Evolutionary conservation across 371 early-diverging fungal species (phyloP), one percentile per base, ranked within the genome.

Genomic region (Syncephalastrum contaminatum): DNA sequence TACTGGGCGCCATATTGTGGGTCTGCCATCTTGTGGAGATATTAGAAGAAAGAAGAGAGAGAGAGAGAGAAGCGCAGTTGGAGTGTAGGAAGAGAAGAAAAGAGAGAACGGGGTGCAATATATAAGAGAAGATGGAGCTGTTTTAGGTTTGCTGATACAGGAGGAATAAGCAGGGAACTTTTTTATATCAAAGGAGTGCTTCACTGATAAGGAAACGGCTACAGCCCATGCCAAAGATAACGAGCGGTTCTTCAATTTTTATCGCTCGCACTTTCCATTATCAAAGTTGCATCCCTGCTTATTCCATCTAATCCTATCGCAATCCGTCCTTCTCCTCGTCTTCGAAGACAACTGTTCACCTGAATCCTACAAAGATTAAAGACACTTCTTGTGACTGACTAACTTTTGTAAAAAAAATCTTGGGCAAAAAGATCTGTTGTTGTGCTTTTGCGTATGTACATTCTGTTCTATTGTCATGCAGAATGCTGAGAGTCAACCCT

Each of bases 141-240:
- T 69, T 62, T 19, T 62, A 47, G 21, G 46, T 39, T 22, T 54
- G 54, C 41, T 72, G 73, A 27, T 62, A 66, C 52, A 66, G 48
- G 48, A 68, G 58, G 21, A 72, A 42, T 27, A 15, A 69, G 69
- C 13, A 52, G 47, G 12, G 72, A 69, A n/a, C 3, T 62, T 59
- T 51, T 58, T 19, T 57, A 27, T 21, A 39, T 43, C 18, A 14
- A 48, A n/a, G 24, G 20, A 15, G 46, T 44, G 39, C 27, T 20
- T 51, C 18, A 48, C 19, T 49, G 36, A 22, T 56, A 44, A 49
- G 27, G 21, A 30, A 30, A 19, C 47, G n/a, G 24, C 27, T 24
- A 4, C 27, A n/a, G 47, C 16, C 22, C 41, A 25, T 25, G 40
- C 21, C 15, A 25, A 27, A 53, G 41, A 51, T 40, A 16, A 51